A percentile compares a stretch with the other conserved stretches of the same genome.
phyloP scores from a whole-genome alignment of 352 stramenopile species.

The Phytophthora cactorum region DNA sequence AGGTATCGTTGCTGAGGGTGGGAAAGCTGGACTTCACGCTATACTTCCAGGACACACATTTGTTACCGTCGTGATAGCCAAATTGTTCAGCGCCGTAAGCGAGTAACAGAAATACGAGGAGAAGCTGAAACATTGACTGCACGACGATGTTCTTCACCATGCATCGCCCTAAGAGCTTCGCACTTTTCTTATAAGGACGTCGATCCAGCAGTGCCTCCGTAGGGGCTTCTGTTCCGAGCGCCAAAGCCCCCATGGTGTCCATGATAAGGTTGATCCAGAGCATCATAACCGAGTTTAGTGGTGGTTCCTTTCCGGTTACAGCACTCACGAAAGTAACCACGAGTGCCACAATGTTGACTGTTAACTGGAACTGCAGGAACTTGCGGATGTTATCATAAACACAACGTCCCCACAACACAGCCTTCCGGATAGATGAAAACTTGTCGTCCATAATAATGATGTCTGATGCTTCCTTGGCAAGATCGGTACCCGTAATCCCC shows the following conservation, averaged over 20 bases:
- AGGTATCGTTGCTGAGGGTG: slow-evolving; percentile 44
- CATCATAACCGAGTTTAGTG: slow-evolving; percentile 89
- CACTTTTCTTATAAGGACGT: slow-evolving; percentile 75
- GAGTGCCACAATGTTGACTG: slow-evolving; percentile 84
- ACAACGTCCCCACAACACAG: slow-evolving; percentile 79
- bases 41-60: slow-evolving; percentile 53
- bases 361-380: slow-evolving; percentile 87
- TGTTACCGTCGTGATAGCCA: slow-evolving; percentile 64
- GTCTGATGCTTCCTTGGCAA: slow-evolving; percentile 84
- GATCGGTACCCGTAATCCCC: slow-evolving; percentile 81
- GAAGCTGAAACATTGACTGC: slow-evolving; percentile 78
- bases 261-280: slow-evolving; percentile 91
- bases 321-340: slow-evolving; percentile 82
- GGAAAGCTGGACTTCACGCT: slow-evolving; percentile 58
- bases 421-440: slow-evolving; percentile 84
- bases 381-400: slow-evolving; percentile 90
- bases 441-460: slow-evolving; percentile 92
- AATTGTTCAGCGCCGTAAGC: slow-evolving; percentile 63
- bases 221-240: slow-evolving; percentile 73
- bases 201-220: slow-evolving; percentile 70
- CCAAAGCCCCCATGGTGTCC: slow-evolving; percentile 82
- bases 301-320: slow-evolving; percentile 84
- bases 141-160: slow-evolving; percentile 84
- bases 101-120: slow-evolving; percentile 86
- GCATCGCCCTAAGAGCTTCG: slow-evolving; percentile 56